Conservation (phyloP, 768 basidiomycete genomes). For the Pleurotus giganteus region DNA sequence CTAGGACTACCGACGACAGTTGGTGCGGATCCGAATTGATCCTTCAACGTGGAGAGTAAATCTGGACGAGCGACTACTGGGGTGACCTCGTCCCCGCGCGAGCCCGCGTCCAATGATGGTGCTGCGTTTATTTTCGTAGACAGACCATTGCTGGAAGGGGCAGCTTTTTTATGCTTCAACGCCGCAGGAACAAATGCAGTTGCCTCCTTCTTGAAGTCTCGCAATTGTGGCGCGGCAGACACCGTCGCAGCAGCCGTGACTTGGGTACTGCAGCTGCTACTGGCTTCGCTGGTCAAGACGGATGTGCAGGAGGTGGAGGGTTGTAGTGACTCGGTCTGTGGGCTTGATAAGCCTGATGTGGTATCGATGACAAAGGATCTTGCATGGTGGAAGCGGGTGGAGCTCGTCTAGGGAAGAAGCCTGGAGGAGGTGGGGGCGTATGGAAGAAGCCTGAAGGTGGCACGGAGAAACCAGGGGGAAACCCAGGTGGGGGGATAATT, state of each 20-base stretch:
- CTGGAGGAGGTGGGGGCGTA: slow-evolving; percentile 69
- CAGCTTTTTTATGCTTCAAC: slow-evolving; percentile 70
- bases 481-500: slow-evolving; percentile 15
- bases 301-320: slow-evolving; percentile 29
- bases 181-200: slow-evolving; percentile 87
- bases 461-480: slow-evolving; percentile 22
- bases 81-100: slow-evolving; percentile 27
- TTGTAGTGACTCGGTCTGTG: slow-evolving; percentile 46
- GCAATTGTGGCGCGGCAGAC: slow-evolving; percentile 81
- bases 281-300: slow-evolving; percentile 44
- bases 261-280: slow-evolving; percentile 18
- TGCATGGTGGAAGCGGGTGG: slow-evolving; percentile 57
- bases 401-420: slow-evolving; percentile 58
- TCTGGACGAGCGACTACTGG: slow-evolving; percentile 55
- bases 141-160: slow-evolving; percentile 21
- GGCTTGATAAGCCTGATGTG: slow-evolving; percentile 78
- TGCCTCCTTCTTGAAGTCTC: slow-evolving; percentile 93
- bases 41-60: slow-evolving; percentile 58
- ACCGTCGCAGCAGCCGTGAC: slow-evolving; percentile 61
- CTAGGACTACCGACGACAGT: slow-evolving; percentile 15
- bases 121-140: slow-evolving; percentile 60
- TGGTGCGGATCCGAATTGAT: slow-evolving; percentile 52
- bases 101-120: slow-evolving; percentile 43
- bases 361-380: slow-evolving; percentile 71
- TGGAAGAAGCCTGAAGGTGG: no score